Evolutionary conservation across 2,329 filamentous ascomycete species (phyloP), one percentile per base, ranked within the genome.

Genomic region (Cadophora sp.): DNA sequence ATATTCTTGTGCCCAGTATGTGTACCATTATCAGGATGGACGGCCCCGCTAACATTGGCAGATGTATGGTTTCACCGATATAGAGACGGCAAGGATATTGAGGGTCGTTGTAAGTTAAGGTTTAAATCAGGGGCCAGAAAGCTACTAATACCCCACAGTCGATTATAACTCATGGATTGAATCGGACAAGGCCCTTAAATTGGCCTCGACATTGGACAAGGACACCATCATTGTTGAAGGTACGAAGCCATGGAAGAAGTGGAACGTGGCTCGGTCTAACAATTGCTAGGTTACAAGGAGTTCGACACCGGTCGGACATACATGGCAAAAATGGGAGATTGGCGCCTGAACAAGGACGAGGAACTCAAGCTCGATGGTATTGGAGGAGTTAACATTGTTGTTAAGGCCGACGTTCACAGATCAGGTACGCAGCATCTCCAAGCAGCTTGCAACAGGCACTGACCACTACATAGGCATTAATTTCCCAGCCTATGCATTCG

Each of bases 131-230:
- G 24, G 40, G 26, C n/a, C 22, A 34, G 63, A 12, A 64, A 29
- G 16, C 34, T 71, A 40, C 72, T 76, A 40, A 75, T 51, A n/a
- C 16, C 29, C 26, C 40, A 43, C 69, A 96, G 93, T 98, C 78
- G 96, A 99, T 79, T 99, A 99, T 84, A 99, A 99, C 81, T 98
- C 96, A 1, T 99, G 96, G 96, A 88, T 97, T 75, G 96, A 99
- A 82, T 95, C 95, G 11, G 91, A 94, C 62, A 92, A 95, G 80
- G 94, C 87, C 59, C 87, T 91, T 68, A 91, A 90, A 76, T 86
- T 98, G 64, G 85, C 91, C n/a, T 83, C 86, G 6, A 88, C 83
- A 64, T 85, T 98, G 24, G 86, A 91, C 73, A 94, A 93, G 78
- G 89, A 97, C 75, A 85, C 92, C 26, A 86, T 99, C 68, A 85